phyloP scores from a whole-genome alignment of 2,329 filamentous ascomycete species.

The Hypoxylon sp. region DNA sequence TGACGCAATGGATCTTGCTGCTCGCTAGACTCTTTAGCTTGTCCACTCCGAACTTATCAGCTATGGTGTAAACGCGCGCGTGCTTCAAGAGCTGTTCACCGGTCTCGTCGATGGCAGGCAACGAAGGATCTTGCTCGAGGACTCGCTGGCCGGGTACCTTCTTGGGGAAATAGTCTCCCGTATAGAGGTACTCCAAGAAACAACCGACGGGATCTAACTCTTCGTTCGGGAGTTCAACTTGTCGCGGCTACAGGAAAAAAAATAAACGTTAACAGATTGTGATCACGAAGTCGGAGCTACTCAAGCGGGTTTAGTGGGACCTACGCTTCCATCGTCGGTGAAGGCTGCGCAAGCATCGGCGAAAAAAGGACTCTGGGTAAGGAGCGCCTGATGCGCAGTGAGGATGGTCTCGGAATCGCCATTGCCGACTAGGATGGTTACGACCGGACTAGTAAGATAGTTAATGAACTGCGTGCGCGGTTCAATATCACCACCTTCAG shows the following conservation, averaged over 20 bases:
- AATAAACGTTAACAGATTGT: slow-evolving; percentile 15
- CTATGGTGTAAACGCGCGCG: slow-evolving; percentile 89
- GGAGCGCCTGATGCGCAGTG: slow-evolving; percentile 83
- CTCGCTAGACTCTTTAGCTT: slow-evolving; percentile 82
- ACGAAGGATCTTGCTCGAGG: slow-evolving; percentile 77
- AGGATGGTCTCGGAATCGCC: slow-evolving; percentile 74
- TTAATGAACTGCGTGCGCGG: slow-evolving; percentile 65
- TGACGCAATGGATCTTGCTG: slow-evolving; percentile 92
- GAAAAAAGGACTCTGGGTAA: slow-evolving; percentile 83
- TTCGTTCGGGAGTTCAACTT: slow-evolving; percentile 77
- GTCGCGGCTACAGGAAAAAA: slow-evolving; percentile 65
- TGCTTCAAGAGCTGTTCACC: slow-evolving; percentile 89
- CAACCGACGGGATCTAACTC: slow-evolving; percentile 81
- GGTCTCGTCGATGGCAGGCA: slow-evolving; percentile 79
- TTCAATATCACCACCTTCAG: slow-evolving; percentile 56
- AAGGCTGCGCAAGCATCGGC: slow-evolving; percentile 73
- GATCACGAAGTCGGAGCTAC: slow-evolving; percentile 4
- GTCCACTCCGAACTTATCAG: slow-evolving; percentile 79
- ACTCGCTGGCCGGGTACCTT: slow-evolving; percentile 73
- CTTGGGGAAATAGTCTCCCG: slow-evolving; percentile 86
- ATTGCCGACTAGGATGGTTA: slow-evolving; percentile 75
- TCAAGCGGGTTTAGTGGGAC: slow-evolving; percentile 50
- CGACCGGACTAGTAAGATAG: slow-evolving; percentile 78
- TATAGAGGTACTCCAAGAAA: slow-evolving; percentile 88
- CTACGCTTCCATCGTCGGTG: slow-evolving; percentile 71